phyloP scores from a whole-genome alignment of 192 early-diverging fungal genomes.

The Endogone sp. region DNA sequence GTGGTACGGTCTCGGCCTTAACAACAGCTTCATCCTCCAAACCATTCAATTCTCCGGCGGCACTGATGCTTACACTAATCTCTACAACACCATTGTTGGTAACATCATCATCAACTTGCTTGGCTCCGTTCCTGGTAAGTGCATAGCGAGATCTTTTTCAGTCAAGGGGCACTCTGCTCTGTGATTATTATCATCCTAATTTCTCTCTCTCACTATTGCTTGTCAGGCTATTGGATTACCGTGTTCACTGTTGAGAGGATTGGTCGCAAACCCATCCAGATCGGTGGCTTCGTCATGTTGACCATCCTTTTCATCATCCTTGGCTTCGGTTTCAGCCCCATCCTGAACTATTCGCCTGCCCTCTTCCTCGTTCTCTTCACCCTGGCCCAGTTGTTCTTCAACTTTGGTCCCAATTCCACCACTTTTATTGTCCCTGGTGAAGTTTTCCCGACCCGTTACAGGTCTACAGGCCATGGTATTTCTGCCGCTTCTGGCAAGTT shows the following conservation, averaged over 20 bases:
- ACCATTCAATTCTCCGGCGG: constrained; percentile 62
- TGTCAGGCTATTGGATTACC: constrained; percentile 81
- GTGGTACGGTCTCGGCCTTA: constrained; percentile 82
- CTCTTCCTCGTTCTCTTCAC: constrained; percentile 67
- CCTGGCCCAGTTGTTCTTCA: constrained; percentile 76
- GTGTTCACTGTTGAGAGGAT: constrained; percentile 85
- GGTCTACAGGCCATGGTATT: constrained; percentile 79
- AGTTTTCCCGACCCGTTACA: constrained; percentile 77
- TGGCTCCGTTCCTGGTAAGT: constrained; percentile 72
- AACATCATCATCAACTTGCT: constrained; percentile 87
- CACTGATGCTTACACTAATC: constrained; percentile 19
- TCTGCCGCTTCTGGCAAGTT: constrained; percentile 76
- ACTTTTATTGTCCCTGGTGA: constrained; percentile 85
- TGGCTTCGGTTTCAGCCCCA: constrained; percentile 67
- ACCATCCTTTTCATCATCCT: constrained; percentile 73
- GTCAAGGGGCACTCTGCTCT: too few relatives aligned
- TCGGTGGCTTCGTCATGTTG: constrained; percentile 80
- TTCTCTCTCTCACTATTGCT: neutral
- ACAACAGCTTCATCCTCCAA: constrained; percentile 68
- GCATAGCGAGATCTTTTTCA: too few relatives aligned
- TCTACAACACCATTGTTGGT: constrained; percentile 69
- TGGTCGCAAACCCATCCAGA: constrained; percentile 91
- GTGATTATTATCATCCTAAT: neutral
- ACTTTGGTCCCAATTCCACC: constrained; percentile 95
- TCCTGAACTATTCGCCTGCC: constrained; percentile 49